These are phyloP conservation scores for Acanthamoeba castellanii DNA, from an alignment of 208 protist species.

Conservation along the genomic window DNA sequence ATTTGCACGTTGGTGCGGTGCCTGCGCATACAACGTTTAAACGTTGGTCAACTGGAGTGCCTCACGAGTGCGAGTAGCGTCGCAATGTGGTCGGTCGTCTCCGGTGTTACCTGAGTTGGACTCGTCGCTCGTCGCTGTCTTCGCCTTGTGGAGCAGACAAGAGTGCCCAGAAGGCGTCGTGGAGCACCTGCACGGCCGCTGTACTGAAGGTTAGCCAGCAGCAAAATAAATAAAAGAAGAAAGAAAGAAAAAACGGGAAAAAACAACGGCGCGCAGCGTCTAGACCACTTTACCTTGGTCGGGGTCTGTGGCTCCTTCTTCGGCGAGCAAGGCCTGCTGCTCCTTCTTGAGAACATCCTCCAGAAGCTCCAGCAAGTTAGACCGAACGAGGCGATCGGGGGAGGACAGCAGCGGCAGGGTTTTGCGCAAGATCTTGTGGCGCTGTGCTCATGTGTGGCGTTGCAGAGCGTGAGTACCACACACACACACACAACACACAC, in stretches of 20 bases:
- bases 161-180: neutral
- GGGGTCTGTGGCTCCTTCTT: neutral
- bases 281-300: neutral
- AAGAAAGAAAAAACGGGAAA: no score
- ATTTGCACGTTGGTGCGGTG: neutral
- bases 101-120: neutral
- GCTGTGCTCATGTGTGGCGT: neutral
- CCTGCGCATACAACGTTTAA: neutral
- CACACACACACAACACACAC: neutral
- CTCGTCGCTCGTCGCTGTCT: neutral
- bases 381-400: neutral
- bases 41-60: no score
- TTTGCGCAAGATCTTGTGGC: neutral
- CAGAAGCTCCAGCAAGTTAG: conserved; percentile 2
- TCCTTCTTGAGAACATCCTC: neutral
- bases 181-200: neutral
- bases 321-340: neutral
- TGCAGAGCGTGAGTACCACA: neutral
- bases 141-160: neutral
- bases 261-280: no score
- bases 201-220: neutral
- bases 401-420: conserved; percentile 6
- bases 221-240: no score
- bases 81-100: no score
- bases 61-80: no score